These are phyloP conservation scores for Extremus antarcticus DNA, from an alignment of 495 filamentous ascomycete genomes.

Conservation along the genomic window DNA sequence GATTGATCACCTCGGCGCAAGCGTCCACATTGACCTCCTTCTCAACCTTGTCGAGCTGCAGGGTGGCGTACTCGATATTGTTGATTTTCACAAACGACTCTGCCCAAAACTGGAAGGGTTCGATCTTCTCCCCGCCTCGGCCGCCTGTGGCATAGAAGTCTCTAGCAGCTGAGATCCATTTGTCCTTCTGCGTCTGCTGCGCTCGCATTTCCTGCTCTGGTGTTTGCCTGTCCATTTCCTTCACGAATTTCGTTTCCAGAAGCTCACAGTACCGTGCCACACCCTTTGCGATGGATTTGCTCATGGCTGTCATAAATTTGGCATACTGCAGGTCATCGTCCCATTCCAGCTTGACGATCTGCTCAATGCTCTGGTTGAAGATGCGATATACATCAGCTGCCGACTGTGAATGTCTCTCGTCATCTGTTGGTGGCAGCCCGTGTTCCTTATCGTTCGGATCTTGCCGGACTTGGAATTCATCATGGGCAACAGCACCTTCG, in stretches of 20 bases:
- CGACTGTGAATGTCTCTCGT: conserved; percentile 82
- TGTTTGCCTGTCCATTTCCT: conserved; percentile 84
- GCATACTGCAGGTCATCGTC: conserved; percentile 87
- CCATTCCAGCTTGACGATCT: conserved; percentile 79
- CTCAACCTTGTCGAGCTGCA: conserved; percentile 82
- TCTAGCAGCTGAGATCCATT: conserved; percentile 81
- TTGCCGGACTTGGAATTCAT: conserved; percentile 63
- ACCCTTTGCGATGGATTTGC: conserved; percentile 74
- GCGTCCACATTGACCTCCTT: conserved; percentile 85
- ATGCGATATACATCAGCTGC: conserved; percentile 89
- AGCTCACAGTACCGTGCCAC: conserved; percentile 86
- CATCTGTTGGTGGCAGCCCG: conserved; percentile 56
- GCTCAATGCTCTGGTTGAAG: conserved; percentile 82
- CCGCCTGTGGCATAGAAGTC: conserved; percentile 33
- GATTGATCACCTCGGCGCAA: conserved; percentile 71
- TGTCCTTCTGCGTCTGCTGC: conserved; percentile 76
- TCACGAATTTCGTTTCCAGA: conserved; percentile 73
- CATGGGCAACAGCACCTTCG: conserved; percentile 79
- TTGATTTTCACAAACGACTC: conserved; percentile 98
- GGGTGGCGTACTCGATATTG: conserved; percentile 87
- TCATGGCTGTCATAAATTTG: conserved; percentile 92
- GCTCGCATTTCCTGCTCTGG: conserved; percentile 75
- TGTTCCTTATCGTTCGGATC: conserved; percentile 28
- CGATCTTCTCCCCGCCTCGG: conserved; percentile 61
- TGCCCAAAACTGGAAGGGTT: conserved; percentile 94